A percentile compares a stretch with the other conserved stretches of the same genome.
Evolutionary conservation across 768 basidiomycete genomes (phyloP).

Genomic region (Coprinopsis cinerea): DNA sequence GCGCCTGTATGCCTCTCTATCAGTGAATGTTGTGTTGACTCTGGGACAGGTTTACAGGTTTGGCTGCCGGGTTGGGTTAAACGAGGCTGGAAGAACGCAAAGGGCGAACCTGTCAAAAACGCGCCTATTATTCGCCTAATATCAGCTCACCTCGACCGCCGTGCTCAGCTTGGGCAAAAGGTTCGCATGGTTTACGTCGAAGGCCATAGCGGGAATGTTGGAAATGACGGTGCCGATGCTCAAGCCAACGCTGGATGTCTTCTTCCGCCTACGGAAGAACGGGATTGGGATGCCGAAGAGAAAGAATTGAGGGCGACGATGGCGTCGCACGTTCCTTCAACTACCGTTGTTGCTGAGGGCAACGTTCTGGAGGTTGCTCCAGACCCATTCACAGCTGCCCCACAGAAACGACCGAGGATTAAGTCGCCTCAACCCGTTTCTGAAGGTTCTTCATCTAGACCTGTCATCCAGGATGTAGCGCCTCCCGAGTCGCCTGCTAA

Average conservation of each 20-base stretch:
- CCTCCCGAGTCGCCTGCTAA: background rate
- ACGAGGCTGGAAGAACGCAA: constrained; percentile 43
- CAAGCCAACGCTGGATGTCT: constrained; percentile 58
- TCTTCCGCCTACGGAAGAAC: constrained; percentile 36
- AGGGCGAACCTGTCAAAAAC: constrained; percentile 66
- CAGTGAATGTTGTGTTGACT: constrained; percentile 3
- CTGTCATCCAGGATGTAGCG: background rate
- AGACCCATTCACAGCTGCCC: background rate
- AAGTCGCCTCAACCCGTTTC: background rate
- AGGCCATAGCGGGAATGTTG: constrained; percentile 70
- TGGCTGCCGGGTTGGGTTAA: constrained; percentile 69
- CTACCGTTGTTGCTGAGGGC: no score
- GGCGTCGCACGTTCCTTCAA: background rate
- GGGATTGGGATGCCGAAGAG: constrained; percentile 50
- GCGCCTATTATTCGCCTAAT: constrained; percentile 65
- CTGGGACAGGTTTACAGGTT: constrained; percentile 50
- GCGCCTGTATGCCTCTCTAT: constrained; percentile 12
- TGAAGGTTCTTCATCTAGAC: background rate
- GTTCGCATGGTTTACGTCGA: constrained; percentile 68
- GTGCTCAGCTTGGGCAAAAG: constrained; percentile 44
- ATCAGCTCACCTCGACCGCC: constrained; percentile 49
- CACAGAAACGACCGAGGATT: background rate
- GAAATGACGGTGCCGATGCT: constrained; percentile 84
- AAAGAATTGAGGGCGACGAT: background rate
- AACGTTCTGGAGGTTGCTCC: no score